Percentiles rank a stretch among this genome's conserved stretches.
Evolutionary conservation across 2,329 filamentous ascomycete species (phyloP).

Genomic region (Fusarium sp.): DNA sequence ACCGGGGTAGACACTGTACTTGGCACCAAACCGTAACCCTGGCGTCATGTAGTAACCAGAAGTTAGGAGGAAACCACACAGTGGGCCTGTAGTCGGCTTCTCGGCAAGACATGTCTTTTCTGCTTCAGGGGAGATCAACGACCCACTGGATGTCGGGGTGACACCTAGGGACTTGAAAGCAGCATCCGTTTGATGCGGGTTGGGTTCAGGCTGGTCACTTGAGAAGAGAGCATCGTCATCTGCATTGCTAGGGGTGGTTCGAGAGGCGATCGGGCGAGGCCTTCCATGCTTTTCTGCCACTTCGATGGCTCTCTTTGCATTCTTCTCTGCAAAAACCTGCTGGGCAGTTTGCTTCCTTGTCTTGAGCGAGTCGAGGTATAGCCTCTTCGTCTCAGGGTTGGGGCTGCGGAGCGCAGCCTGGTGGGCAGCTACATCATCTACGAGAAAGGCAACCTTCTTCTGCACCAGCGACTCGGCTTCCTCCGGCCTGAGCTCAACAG

Average conservation of each 20-base stretch:
- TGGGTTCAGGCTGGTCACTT: conserved; percentile 34
- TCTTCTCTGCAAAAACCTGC: conserved; percentile 54
- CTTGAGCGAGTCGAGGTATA: conserved; percentile 72
- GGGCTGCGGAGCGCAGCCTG: conserved; percentile 70
- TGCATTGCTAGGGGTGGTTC: conserved; percentile 6
- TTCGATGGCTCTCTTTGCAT: conserved; percentile 50
- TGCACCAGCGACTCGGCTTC: conserved; percentile 87
- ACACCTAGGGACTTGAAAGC: conserved; percentile 44
- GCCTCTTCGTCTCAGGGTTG: conserved; percentile 66
- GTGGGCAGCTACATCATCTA: conserved; percentile 83
- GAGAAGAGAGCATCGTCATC: conserved; percentile 30
- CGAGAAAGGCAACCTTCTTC: conserved; percentile 79
- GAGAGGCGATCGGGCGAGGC: conserved; percentile 3
- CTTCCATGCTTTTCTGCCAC: conserved; percentile 38
- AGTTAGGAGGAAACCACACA: conserved; percentile 84
- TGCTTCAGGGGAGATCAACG: conserved; percentile 42
- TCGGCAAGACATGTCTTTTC: conserved; percentile 20
- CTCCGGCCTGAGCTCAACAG: conserved; percentile 90
- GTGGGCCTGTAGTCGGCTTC: conserved; percentile 56
- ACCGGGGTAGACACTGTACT: conserved; percentile 95
- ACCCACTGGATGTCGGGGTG: conserved; percentile 52
- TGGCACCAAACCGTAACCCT: conserved; percentile 91
- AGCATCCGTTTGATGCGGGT: conserved; percentile 21
- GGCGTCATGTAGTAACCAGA: conserved; percentile 89
- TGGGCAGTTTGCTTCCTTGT: conserved; percentile 57